Percentiles rank a stretch among this genome's conserved stretches.
Conservation (phyloP, 768 basidiomycete genomes). For the Boletus insuetus region DNA sequence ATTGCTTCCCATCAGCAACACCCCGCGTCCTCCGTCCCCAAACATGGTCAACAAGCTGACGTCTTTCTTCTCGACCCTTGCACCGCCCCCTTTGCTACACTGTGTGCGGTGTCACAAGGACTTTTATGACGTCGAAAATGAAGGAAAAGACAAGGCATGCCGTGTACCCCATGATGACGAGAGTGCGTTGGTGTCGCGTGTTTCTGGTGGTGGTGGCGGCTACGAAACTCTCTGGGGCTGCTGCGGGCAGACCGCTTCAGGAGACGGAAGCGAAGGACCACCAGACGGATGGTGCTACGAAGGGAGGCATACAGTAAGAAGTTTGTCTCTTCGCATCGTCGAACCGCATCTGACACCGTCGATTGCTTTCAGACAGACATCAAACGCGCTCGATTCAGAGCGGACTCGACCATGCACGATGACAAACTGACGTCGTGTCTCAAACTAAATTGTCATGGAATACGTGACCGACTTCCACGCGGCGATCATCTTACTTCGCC, state of each 20-base stretch:
- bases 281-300: slow-evolving; percentile 89
- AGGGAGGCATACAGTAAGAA: slow-evolving; percentile 64
- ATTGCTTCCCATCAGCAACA: slow-evolving; percentile 8
- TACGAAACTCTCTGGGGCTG: slow-evolving; percentile 68
- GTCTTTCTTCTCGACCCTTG: slow-evolving; percentile 58
- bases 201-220: slow-evolving; percentile 32
- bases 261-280: slow-evolving; percentile 77
- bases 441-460: slow-evolving; percentile 52
- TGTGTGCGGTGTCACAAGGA: slow-evolving; percentile 73
- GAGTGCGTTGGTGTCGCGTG: slow-evolving; percentile 68
- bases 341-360: not conserved
- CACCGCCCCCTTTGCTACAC: slow-evolving; percentile 66
- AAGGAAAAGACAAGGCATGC: slow-evolving; percentile 56
- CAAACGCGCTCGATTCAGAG: slow-evolving; percentile 76
- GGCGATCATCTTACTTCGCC: not conserved
- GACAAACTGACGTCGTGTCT: slow-evolving; percentile 70
- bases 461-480: slow-evolving; percentile 20
- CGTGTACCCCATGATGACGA: slow-evolving; percentile 77
- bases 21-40: slow-evolving; percentile 29
- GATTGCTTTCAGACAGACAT: slow-evolving; percentile 50
- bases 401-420: slow-evolving; percentile 61
- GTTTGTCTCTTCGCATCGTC: not conserved
- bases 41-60: slow-evolving; percentile 46
- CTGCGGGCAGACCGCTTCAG: slow-evolving; percentile 69
- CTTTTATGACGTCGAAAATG: slow-evolving; percentile 72